These are phyloP conservation scores for Chytriomyces confervae DNA, from an alignment of 192 early-diverging fungal genomes.

Conservation along the genomic window DNA sequence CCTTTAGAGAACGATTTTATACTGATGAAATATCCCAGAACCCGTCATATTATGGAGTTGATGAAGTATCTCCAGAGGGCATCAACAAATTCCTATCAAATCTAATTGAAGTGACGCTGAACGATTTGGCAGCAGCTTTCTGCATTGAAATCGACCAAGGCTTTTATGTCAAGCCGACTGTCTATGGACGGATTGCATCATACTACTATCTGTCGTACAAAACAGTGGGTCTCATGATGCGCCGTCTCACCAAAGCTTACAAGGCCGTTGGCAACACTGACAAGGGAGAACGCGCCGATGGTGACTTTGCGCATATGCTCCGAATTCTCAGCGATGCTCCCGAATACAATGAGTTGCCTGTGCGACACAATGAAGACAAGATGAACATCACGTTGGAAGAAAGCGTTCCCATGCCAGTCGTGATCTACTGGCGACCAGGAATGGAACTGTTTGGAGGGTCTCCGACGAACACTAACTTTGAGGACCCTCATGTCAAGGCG, in stretches of 20 bases:
- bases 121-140: slow-evolving; percentile 68
- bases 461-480: slow-evolving; percentile 56
- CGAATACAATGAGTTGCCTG: slow-evolving; percentile 91
- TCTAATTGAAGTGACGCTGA: slow-evolving; percentile 75
- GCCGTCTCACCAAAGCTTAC: slow-evolving; percentile 59
- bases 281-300: slow-evolving; percentile 38
- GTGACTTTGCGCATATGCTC: slow-evolving; percentile 69
- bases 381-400: slow-evolving; percentile 84
- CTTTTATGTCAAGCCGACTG: slow-evolving; percentile 73
- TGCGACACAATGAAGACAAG: slow-evolving; percentile 94
- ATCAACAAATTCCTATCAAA: slow-evolving; percentile 79
- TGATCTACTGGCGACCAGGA: slow-evolving; percentile 34
- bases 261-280: slow-evolving; percentile 37
- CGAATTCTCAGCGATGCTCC: slow-evolving; percentile 78
- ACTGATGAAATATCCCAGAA: slow-evolving; percentile 61
- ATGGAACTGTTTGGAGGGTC: slow-evolving; percentile 40
- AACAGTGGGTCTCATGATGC: slow-evolving; percentile 75
- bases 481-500: slow-evolving; percentile 89
- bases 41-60: slow-evolving; percentile 93
- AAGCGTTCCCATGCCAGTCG: slow-evolving; percentile 70
- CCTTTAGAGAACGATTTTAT: neutral
- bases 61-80: slow-evolving; percentile 70
- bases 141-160: slow-evolving; percentile 76
- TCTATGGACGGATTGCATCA: slow-evolving; percentile 82
- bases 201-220: slow-evolving; percentile 90